Base-by-base conservation (phyloP, 2,329 filamentous ascomycete genomes). In the Talaromyces sp. region DNA sequence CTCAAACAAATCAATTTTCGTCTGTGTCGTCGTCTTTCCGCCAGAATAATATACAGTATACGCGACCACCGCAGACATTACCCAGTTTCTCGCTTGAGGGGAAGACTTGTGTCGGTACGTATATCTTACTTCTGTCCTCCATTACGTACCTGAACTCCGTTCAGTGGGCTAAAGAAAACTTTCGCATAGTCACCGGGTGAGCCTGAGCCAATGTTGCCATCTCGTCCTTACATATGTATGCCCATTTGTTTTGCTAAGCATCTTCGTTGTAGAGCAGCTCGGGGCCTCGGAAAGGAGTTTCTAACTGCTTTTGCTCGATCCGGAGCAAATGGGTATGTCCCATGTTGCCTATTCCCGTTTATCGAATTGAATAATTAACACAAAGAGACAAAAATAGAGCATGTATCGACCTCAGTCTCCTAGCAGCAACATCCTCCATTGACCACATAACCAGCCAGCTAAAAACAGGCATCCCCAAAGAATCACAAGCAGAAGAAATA, bases 61-160 rank as follows among this genome's bases (percentile, higher is more conserved):
- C 43, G 13, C n/a, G 28, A 2, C 25, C 43, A 21, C 31, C 55
- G 15, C 58, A 54, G 39, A 66, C 63, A 17, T 53, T 66, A 5
- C 63, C 64, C 4, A 43, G 35, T 28, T 66, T 66, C 51, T 66
- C 64, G 2, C 60, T 66, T 10, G 61, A 65, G 43, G 58, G 60
- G 19, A 65, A 65, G 51, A 65, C 62, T 21, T 66, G 64, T 39
- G 59, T 66, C 5, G 62, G 61, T 61, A 56, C 52, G 61, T 22
- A 17, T 36, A 51, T 52, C 0, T 36, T 22, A 3, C 19, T 13
- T 48, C 39, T 10, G 19, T 39, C 36, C 9, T 19, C 9, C 15
- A 46, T 17, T n/a, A 3, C 8, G 15, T 46, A 17, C 41, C 31
- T 28, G 25, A 19, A 48, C 1, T 8, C 7, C 10, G 6, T 33